phyloP scores from a whole-genome alignment of 345 rosid genomes.

The rapeseed (Brassica napus) region Da-Ae NC_063449.1:47720501-47721000 shows the following conservation, averaged over 20 bases:
- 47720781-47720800: too few species aligned
- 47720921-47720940: conserved; percentile 12
- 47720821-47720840: too few species aligned
- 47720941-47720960: conserved; percentile 64
- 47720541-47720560: too few species aligned
- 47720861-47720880: background rate
- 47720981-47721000: conserved; percentile 52
- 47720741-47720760: background rate
- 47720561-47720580: too few species aligned
- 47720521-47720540: too few species aligned
- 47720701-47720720: conserved; percentile 20
- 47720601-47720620: too few species aligned
- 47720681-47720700: conserved; percentile 7
- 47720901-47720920: background rate
- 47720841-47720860: conserved; percentile 1
- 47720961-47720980: conserved; percentile 84
- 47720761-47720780: background rate
- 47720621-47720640: too few species aligned
- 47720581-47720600: too few species aligned
- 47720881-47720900: conserved; percentile 13
- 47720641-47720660: background rate
- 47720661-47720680: background rate
- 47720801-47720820: conserved; percentile 21
- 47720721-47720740: conserved; percentile 19
- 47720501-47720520: too few species aligned